Conservation (phyloP, 495 filamentous ascomycete genomes). For the Penicillium crystallinum region DNA sequence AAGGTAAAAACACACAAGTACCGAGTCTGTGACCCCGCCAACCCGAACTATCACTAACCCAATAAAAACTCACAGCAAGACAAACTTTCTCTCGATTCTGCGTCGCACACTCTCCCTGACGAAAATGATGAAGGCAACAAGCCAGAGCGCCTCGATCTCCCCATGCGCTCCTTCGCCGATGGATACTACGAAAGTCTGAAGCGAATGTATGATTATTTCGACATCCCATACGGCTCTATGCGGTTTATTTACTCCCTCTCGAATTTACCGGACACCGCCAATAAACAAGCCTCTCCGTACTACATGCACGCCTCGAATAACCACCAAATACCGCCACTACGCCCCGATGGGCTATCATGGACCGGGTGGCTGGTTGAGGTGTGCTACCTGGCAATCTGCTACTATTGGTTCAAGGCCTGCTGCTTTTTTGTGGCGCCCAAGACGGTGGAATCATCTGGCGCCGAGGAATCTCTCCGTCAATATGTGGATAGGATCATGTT, state of each 20-base stretch:
- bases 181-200: constrained; percentile 51
- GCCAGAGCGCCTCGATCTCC: constrained; percentile 38
- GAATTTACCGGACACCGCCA: constrained; percentile 23
- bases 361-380: constrained; percentile 33
- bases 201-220: constrained; percentile 50
- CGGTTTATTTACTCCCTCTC: constrained; percentile 37
- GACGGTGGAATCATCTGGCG: constrained; percentile 1
- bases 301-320: constrained; percentile 35
- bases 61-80: constrained; percentile 3
- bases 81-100: constrained; percentile 24
- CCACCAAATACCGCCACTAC: constrained; percentile 41
- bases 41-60: background rate
- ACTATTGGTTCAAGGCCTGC: constrained; percentile 44
- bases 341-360: constrained; percentile 11
- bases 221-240: constrained; percentile 37
- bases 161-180: constrained; percentile 52
- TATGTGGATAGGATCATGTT: constrained; percentile 45
- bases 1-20: constrained; percentile 22
- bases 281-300: constrained; percentile 2
- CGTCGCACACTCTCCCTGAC: constrained; percentile 13
- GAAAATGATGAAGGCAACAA: background rate
- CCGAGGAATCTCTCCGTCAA: constrained; percentile 34
- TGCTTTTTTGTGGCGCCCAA: constrained; percentile 40
- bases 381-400: constrained; percentile 37
- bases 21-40: background rate